Conservation (phyloP, 1,284 basidiomycete species). For the Schizophyllum amplum region DNA sequence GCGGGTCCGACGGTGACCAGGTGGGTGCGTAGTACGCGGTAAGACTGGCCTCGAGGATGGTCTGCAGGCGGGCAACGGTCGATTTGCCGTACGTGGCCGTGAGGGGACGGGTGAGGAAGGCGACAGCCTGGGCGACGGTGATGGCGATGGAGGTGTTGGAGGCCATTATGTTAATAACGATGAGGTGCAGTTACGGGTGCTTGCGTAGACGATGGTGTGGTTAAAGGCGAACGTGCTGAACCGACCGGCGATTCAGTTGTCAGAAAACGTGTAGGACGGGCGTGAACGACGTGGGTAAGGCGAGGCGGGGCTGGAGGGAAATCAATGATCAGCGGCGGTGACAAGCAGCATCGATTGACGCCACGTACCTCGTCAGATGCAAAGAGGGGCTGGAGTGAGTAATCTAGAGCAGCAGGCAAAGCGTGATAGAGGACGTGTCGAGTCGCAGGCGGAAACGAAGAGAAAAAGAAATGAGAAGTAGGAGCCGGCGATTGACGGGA, state of each 20-base stretch:
- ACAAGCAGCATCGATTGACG: background rate
- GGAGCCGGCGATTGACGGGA: background rate
- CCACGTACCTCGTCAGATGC: background rate
- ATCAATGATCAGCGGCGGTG: background rate
- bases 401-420: background rate
- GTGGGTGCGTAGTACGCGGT: slow-evolving; percentile 54
- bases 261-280: slow-evolving; percentile 16
- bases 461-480: background rate
- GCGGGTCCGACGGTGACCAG: slow-evolving; percentile 56
- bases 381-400: background rate
- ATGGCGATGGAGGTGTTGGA: slow-evolving; percentile 44
- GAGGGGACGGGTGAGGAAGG: slow-evolving; percentile 62
- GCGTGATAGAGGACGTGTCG: background rate
- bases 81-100: slow-evolving; percentile 43
- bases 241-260: slow-evolving; percentile 60
- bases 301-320: slow-evolving; percentile 11
- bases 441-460: background rate
- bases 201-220: background rate
- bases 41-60: slow-evolving; percentile 62
- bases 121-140: slow-evolving; percentile 63
- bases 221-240: slow-evolving; percentile 21
- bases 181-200: background rate
- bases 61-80: slow-evolving; percentile 58
- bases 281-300: slow-evolving; percentile 10
- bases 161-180: slow-evolving; percentile 29